phyloP scores from a whole-genome alignment of 768 basidiomycete species.

The Mycena galericulata region DNA sequence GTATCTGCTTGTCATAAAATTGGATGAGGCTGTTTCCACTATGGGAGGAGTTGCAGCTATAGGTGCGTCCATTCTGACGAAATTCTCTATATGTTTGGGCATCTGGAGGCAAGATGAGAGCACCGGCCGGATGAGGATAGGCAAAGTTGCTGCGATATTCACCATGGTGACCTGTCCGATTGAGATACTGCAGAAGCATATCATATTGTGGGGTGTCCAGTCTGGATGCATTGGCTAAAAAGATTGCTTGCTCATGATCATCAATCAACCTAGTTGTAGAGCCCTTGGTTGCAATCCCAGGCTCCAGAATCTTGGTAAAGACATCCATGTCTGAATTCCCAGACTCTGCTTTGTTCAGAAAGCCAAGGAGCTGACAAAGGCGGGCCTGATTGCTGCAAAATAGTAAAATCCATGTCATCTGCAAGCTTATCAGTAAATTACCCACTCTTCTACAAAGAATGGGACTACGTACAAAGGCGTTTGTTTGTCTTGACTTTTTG shows the following conservation, averaged over 20 bases:
- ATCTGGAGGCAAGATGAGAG: not conserved
- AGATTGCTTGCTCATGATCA: not conserved
- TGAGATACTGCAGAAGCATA: not conserved
- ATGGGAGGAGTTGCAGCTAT: not conserved
- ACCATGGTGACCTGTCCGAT: not conserved
- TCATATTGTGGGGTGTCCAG: not conserved
- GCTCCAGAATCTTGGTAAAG: not conserved
- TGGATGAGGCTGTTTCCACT: not conserved
- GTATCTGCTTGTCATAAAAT: not conserved
- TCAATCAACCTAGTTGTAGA: not conserved
- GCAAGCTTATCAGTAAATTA: not conserved
- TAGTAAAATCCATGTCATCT: slow-evolving; percentile 27
- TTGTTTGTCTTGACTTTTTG: slow-evolving; percentile 24
- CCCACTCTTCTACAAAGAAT: not conserved
- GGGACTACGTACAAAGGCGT: not conserved
- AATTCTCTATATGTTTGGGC: not conserved
- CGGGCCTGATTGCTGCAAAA: slow-evolving; percentile 17
- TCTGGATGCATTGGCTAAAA: not conserved
- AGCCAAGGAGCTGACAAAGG: not conserved
- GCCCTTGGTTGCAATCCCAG: not conserved
- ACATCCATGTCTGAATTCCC: not conserved
- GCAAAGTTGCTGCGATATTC: not conserved
- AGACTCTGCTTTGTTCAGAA: not conserved
- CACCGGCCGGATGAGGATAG: not conserved
- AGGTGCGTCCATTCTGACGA: not conserved